Conservation (phyloP, 306 rosid species). For the Betula pendula region DNA sequence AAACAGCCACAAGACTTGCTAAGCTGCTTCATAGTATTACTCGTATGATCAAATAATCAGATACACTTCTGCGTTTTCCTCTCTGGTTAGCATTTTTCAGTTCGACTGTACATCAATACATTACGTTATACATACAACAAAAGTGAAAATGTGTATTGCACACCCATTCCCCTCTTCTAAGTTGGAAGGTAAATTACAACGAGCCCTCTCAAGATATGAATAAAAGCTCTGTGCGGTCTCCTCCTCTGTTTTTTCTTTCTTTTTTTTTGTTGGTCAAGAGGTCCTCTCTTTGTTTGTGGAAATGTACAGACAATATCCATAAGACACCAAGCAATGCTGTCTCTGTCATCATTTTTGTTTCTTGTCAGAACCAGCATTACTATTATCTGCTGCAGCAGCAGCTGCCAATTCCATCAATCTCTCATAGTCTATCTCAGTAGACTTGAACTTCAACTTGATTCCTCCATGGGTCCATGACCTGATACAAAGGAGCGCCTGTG, state of each 20-base stretch:
- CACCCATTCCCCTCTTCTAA: constrained; percentile 21
- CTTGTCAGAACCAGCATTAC: constrained; percentile 34
- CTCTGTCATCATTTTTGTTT: constrained; percentile 31
- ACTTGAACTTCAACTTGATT: constrained; percentile 66
- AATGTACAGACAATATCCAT: neutral
- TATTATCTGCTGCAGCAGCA: constrained; percentile 33
- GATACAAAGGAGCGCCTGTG: constrained; percentile 76
- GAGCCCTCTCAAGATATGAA: constrained; percentile 28
- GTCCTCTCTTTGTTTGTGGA: neutral
- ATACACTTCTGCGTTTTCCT: neutral
- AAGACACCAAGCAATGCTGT: neutral
- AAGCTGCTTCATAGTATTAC: too few relatives aligned
- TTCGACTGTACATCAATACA: constrained; percentile 44
- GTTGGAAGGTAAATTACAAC: constrained; percentile 24
- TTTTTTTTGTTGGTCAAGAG: neutral
- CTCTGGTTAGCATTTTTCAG: constrained; percentile 30
- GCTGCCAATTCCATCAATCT: constrained; percentile 54
- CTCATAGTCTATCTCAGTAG: constrained; percentile 52
- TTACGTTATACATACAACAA: constrained; percentile 31
- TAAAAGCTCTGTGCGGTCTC: neutral
- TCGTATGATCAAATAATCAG: neutral
- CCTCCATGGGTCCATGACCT: constrained; percentile 88
- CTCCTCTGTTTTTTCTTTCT: neutral
- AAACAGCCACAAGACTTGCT: neutral
- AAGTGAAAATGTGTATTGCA: constrained; percentile 23